Conservation (phyloP, 2,329 filamentous ascomycete genomes). For the Boeremia lycopersici region DNA sequence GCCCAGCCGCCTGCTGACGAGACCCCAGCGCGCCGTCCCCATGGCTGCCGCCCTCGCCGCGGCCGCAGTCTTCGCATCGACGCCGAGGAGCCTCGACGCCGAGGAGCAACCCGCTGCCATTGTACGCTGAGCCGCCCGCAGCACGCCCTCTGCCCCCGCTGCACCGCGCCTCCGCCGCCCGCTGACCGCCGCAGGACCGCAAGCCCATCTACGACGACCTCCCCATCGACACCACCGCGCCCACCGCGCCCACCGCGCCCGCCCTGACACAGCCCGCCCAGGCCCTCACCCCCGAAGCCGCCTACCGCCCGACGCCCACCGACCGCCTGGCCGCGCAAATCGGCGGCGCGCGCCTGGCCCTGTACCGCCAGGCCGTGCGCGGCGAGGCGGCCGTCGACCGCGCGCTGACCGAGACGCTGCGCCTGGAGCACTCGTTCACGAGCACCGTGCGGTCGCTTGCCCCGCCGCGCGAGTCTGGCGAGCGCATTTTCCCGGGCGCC, state of each 20-base stretch:
- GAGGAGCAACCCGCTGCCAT: slow-evolving; percentile 47
- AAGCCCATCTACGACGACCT: slow-evolving; percentile 79
- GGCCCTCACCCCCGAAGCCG: slow-evolving; percentile 31
- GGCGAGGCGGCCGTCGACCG: slow-evolving; percentile 85
- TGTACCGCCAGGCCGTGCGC: slow-evolving; percentile 75
- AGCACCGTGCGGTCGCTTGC: slow-evolving; percentile 87
- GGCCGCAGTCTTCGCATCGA: slow-evolving; percentile 55
- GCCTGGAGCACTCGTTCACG: slow-evolving; percentile 88
- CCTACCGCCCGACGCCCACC: slow-evolving; percentile 73
- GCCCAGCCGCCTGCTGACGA: slow-evolving; percentile 13
- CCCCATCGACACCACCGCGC: slow-evolving; percentile 47
- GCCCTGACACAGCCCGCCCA: slow-evolving; percentile 42
- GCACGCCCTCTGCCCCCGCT: not conserved
- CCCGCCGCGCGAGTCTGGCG: slow-evolving; percentile 81
- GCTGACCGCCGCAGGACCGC: slow-evolving; percentile 37
- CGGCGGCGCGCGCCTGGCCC: slow-evolving; percentile 76
- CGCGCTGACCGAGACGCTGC: slow-evolving; percentile 78
- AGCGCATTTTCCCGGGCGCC: slow-evolving; percentile 85
- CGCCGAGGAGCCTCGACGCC: slow-evolving; percentile 55
- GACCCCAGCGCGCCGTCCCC: slow-evolving; percentile 54
- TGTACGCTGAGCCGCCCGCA: slow-evolving; percentile 17
- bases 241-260: slow-evolving; percentile 39
- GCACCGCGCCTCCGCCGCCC: not conserved
- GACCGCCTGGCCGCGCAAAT: slow-evolving; percentile 87
- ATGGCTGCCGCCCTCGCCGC: slow-evolving; percentile 51